Base-by-base conservation (phyloP, 495 filamentous ascomycete genomes). In the Aspergillus wentii region DNA sequence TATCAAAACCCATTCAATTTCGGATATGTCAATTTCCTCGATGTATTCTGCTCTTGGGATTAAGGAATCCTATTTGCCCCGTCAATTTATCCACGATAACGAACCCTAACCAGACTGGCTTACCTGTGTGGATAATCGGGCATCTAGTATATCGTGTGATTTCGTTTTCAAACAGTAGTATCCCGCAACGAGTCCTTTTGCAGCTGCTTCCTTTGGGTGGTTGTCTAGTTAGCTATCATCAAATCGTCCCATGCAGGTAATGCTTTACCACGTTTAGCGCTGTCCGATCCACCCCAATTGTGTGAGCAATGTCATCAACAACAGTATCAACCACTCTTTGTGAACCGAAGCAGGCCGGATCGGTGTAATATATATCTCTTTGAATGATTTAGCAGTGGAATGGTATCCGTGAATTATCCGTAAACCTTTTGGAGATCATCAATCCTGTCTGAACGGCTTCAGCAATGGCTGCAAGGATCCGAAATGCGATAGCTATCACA, bases 351-450 rank as follows among this genome's bases (percentile, higher is more conserved):
- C 92, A 73, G 27, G 77, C 74, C 0, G 85, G 81, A 48, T 95
- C 78, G 38, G 84, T 82, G 56, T 98, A 98, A 60, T 86, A 98
- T 10, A 98, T 86, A 43, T 92, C 88, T 49, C 92, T 94, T 38
- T 10, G 1, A 6, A 17, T 26, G 6, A 4, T 18, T 40, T 13
- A 35, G 23, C 11, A 19, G 22, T 25, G 5, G 6, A 25, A 25
- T 11, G 22, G 6, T 11, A 25, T 6, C 22, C 22, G 6, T 25
- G 6, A 25, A 25, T 5, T 11, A 29, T 4, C 4, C 14, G 10
- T 13, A 29, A n/a, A 90, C 88, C 88, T 80, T 62, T 91, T 94
- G 0, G 86, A 88, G 29, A 87, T 74, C n/a, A 83, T 48, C 16
- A 69, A 58, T 17, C 79, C 77, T 0, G 65, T 69, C 1, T 74